A percentile compares a stretch with the other conserved stretches of the same genome.
Conservation (phyloP, 208 protist genomes). For the Acanthamoeba rhysodes region DNA sequence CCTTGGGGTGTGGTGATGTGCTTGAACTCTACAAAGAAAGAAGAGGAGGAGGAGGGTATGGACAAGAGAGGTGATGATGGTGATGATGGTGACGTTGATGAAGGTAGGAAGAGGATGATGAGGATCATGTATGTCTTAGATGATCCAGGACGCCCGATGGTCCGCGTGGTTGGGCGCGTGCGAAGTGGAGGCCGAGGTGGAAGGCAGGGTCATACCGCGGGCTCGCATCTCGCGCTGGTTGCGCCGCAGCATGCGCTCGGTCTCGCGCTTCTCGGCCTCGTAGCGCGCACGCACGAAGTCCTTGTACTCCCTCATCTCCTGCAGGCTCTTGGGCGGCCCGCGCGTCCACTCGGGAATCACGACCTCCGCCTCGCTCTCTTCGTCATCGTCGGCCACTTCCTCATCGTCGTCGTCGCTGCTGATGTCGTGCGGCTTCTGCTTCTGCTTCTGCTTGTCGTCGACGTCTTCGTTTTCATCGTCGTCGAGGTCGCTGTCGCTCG, state of each 20-base stretch:
- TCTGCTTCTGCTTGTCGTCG: too few relatives aligned
- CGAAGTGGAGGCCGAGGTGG: not conserved
- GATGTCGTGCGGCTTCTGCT: too few relatives aligned
- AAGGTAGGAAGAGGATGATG: not conserved
- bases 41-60: not conserved
- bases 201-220: not conserved
- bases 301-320: conserved; percentile 25
- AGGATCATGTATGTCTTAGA: not conserved
- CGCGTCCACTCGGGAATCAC: not conserved
- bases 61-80: not conserved
- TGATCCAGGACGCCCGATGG: not conserved
- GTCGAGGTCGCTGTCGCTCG: too few relatives aligned
- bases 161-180: not conserved
- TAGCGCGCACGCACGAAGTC: not conserved
- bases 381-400: not conserved
- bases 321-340: not conserved
- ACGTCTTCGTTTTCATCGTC: not conserved
- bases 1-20: too few relatives aligned
- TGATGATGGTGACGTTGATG: not conserved
- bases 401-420: not conserved
- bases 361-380: not conserved
- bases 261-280: not conserved
- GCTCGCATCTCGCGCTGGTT: not conserved
- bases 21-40: not conserved
- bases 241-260: not conserved